phyloP scores from a whole-genome alignment of 495 filamentous ascomycete species.

The Aspergillus hancockii region DNA sequence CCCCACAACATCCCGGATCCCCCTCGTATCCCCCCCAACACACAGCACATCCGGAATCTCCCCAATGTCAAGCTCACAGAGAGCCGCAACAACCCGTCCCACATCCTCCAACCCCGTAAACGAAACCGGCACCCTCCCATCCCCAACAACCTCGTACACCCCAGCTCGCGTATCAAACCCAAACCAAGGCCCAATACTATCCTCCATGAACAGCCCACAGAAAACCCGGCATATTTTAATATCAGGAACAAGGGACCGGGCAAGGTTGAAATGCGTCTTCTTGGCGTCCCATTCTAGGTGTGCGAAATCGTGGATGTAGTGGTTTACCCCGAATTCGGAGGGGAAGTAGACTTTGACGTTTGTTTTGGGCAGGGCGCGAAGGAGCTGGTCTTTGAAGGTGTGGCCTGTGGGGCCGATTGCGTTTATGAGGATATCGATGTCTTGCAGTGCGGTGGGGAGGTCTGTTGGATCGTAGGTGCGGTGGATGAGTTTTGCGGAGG shows the following conservation, averaged over 20 bases:
- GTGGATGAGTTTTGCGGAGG: background rate
- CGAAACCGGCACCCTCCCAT: conserved; percentile 16
- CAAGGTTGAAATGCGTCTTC: conserved; percentile 24
- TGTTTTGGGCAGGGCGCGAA: conserved; percentile 19
- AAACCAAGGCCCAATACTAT: conserved; percentile 32
- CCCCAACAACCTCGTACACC: conserved; percentile 25
- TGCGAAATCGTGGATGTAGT: conserved; percentile 30
- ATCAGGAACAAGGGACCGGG: conserved; percentile 8
- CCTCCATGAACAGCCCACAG: conserved; percentile 29
- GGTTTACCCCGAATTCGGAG: conserved; percentile 33
- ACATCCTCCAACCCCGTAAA: conserved; percentile 27
- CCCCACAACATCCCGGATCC: conserved; percentile 21
- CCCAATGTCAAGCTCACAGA: conserved; percentile 15
- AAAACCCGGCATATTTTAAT: conserved; percentile 30
- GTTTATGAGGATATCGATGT: conserved; percentile 27
- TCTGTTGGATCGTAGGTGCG: background rate
- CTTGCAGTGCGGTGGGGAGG: conserved; percentile 20
- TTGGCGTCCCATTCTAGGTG: conserved; percentile 31
- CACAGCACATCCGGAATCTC: conserved; percentile 23
- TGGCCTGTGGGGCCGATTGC: conserved; percentile 27
- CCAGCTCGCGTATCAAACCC: conserved; percentile 28
- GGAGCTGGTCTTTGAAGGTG: conserved; percentile 24
- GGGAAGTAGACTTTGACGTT: conserved; percentile 27
- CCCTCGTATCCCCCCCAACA: conserved; percentile 26
- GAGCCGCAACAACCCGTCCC: conserved; percentile 20